Evolutionary conservation across 208 protist species (phyloP).

Genomic region (Trypanosoma cruzi): DNA sequence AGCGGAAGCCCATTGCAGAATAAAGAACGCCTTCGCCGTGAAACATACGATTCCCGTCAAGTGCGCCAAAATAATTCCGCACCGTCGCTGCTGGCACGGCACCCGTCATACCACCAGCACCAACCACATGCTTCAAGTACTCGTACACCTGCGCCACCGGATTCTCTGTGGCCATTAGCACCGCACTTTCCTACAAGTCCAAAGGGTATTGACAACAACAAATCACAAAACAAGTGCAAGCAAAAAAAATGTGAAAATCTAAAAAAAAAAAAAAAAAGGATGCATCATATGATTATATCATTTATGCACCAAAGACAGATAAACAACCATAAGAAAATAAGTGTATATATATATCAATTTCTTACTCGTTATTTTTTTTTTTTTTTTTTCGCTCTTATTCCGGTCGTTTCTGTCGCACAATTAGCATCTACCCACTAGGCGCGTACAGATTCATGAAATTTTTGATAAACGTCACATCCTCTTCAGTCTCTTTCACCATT

Average conservation of each 20-base stretch:
- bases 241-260: conserved; percentile 5
- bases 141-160: conserved; percentile 13
- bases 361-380: not conserved
- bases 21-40: conserved; percentile 47
- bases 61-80: conserved; percentile 25
- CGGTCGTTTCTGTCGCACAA: conserved; percentile 4
- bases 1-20: conserved; percentile 70
- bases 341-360: not conserved
- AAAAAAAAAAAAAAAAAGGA: conserved; percentile 11
- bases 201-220: not conserved
- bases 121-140: conserved; percentile 19
- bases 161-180: conserved; percentile 3
- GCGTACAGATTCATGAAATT: conserved; percentile 57
- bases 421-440: not conserved
- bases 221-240: conserved; percentile 5
- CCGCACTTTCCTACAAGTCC: not conserved
- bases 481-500: conserved; percentile 35
- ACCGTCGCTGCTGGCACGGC: conserved; percentile 17
- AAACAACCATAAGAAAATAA: not conserved
- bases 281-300: not conserved
- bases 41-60: conserved; percentile 28
- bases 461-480: conserved; percentile 72
- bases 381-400: not conserved
- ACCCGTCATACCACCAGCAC: not conserved
- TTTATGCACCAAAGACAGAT: not conserved